Evolutionary conservation across 2,329 filamentous ascomycete species (phyloP).

Genomic region (Lachnellula arida): DNA sequence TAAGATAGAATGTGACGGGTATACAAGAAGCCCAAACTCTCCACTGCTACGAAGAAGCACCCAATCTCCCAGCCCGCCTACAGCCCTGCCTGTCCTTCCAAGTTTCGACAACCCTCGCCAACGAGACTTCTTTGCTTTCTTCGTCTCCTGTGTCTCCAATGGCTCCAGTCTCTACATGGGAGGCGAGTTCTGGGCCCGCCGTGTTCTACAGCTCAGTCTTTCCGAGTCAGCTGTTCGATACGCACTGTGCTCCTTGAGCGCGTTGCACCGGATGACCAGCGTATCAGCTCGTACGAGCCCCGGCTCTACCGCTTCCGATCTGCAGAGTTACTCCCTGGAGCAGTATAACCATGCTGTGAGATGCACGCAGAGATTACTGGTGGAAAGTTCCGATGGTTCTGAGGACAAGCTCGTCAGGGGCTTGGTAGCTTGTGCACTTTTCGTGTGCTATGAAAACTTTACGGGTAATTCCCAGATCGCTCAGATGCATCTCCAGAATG

Average conservation of each 20-base stretch:
- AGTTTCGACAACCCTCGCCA: conserved; percentile 8
- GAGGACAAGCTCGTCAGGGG: conserved; percentile 10
- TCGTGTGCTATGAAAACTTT: conserved; percentile 18
- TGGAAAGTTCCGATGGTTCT: conserved; percentile 1
- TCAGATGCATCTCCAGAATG: conserved; percentile 16
- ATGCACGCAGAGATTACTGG: conserved; percentile 9
- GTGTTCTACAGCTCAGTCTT: conserved; percentile 15
- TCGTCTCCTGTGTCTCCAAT: conserved; percentile 9
- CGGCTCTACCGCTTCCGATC: not conserved
- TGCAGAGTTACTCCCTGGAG: conserved; percentile 3
- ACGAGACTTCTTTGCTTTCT: conserved; percentile 15
- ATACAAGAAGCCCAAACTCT: conserved; percentile 2
- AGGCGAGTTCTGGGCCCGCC: conserved; percentile 16
- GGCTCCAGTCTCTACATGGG: conserved; percentile 3
- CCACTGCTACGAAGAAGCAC: not conserved
- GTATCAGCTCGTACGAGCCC: not conserved
- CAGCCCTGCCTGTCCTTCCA: conserved; percentile 3
- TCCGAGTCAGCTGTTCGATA: conserved; percentile 15
- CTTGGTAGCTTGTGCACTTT: conserved; percentile 18
- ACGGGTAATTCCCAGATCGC: conserved; percentile 7
- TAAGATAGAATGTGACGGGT: conserved; percentile 22
- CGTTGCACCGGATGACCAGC: conserved; percentile 10
- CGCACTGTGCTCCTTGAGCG: conserved; percentile 16
- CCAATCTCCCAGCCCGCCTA: not conserved
- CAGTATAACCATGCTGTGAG: conserved; percentile 15